A percentile compares a stretch with the other conserved stretches of the same genome.
Evolutionary conservation across 1,139 yeast species (phyloP).

Genomic region (Pichia sp.): DNA sequence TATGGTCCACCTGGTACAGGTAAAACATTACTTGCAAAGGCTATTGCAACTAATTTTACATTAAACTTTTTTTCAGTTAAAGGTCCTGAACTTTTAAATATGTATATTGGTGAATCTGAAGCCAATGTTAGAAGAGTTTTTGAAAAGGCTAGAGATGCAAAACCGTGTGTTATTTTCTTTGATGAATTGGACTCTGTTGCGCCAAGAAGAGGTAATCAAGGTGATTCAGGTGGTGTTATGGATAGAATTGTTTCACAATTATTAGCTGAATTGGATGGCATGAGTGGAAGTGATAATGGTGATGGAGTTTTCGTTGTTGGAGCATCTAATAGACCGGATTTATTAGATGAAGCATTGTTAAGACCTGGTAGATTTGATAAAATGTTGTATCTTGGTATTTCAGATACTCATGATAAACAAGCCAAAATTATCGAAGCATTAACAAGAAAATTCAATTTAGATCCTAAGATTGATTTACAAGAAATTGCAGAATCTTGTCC

Average conservation of each 20-base stretch:
- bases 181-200: slow-evolving; percentile 98
- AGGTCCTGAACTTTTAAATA: slow-evolving; percentile 90
- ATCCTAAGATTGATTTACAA: slow-evolving; percentile 52
- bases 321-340: slow-evolving; percentile 93
- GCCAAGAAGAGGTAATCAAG: slow-evolving; percentile 96
- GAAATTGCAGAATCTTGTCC: slow-evolving; percentile 70
- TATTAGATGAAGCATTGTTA: slow-evolving; percentile 84
- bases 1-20: slow-evolving; percentile 99
- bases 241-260: slow-evolving; percentile 94
- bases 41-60: slow-evolving; percentile 92
- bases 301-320: slow-evolving; percentile 97
- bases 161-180: slow-evolving; percentile 94
- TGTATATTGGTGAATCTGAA: slow-evolving; percentile 98
- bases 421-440: slow-evolving; percentile 79
- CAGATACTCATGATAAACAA: slow-evolving; percentile 88
- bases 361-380: slow-evolving; percentile 97
- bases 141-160: slow-evolving; percentile 91
- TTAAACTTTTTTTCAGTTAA: slow-evolving; percentile 91
- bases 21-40: slow-evolving; percentile 88
- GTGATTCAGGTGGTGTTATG: slow-evolving; percentile 98
- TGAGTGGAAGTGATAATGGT: slow-evolving; percentile 61
- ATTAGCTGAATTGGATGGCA: slow-evolving; percentile 91
- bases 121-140: slow-evolving; percentile 93
- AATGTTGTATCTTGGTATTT: slow-evolving; percentile 85
- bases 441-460: slow-evolving; percentile 73